A percentile compares a stretch with the other conserved stretches of the same genome.
These are phyloP conservation scores for Fusarium sp. DNA, from an alignment of 2,329 filamentous ascomycete species.

Conservation along the genomic window DNA sequence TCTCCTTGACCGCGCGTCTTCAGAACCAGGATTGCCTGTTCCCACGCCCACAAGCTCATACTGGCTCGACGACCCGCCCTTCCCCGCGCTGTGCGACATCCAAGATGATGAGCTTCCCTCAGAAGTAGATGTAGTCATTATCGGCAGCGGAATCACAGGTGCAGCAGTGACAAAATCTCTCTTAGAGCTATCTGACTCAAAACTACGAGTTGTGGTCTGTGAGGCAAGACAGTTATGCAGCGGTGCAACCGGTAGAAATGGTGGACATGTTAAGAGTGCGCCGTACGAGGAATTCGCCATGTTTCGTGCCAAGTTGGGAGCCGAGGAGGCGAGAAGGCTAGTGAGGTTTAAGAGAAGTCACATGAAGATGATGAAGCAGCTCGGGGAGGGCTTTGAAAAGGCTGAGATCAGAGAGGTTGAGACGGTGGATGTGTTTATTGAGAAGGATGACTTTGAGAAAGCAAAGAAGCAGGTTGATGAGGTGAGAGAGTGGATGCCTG, in stretches of 20 bases:
- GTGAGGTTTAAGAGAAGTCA: slow-evolving; percentile 61
- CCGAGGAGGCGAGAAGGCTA: slow-evolving; percentile 56
- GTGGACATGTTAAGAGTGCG: slow-evolving; percentile 63
- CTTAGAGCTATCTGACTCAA: slow-evolving; percentile 43
- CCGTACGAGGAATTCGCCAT: slow-evolving; percentile 59
- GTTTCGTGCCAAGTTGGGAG: slow-evolving; percentile 51
- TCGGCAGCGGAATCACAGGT: slow-evolving; percentile 69
- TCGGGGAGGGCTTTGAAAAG: slow-evolving; percentile 54
- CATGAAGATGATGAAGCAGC: slow-evolving; percentile 55
- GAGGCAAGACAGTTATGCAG: slow-evolving; percentile 64
- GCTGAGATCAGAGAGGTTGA: slow-evolving; percentile 61
- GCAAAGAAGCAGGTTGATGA: slow-evolving; percentile 52
- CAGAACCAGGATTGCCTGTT: slow-evolving; percentile 58
- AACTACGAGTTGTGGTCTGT: slow-evolving; percentile 58
- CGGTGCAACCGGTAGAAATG: slow-evolving; percentile 68
- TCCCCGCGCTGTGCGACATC: slow-evolving; percentile 56
- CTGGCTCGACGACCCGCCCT: slow-evolving; percentile 61
- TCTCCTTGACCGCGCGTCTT: slow-evolving; percentile 50
- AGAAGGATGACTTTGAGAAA: slow-evolving; percentile 53
- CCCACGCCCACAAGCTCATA: slow-evolving; percentile 59
- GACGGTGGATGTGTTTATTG: slow-evolving; percentile 62
- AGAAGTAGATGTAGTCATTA: slow-evolving; percentile 63
- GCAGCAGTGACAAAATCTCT: slow-evolving; percentile 50
- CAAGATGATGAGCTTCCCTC: slow-evolving; percentile 51
- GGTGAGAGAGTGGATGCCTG: slow-evolving; percentile 56